Conservation (phyloP, 140 eudicot species). For the Stevia rebaudiana region DNA sequence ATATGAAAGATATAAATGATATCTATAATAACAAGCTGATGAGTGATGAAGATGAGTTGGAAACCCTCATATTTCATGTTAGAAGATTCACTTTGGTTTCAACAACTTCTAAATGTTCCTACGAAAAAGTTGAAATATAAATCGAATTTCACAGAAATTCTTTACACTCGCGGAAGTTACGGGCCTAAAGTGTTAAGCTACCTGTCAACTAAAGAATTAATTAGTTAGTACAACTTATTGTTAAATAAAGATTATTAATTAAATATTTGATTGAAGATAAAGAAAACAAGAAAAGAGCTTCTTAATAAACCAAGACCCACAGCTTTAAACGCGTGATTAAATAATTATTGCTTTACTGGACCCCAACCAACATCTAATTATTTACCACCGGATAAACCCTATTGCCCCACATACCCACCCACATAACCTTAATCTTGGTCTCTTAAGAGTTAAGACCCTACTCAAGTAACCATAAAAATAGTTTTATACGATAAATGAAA, state of each 20-base stretch:
- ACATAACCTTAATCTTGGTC: background rate
- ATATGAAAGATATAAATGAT: too few species aligned
- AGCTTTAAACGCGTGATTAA: slow-evolving; percentile 61
- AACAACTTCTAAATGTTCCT: background rate
- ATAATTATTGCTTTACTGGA: slow-evolving; percentile 25
- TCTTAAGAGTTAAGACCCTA: too few species aligned
- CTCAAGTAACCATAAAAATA: too few species aligned
- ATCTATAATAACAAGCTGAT: too few species aligned
- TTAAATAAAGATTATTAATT: slow-evolving; percentile 11
- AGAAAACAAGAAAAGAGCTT: slow-evolving; percentile 12
- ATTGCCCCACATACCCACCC: slow-evolving; percentile 2
- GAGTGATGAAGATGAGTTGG: background rate
- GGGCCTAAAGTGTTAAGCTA: slow-evolving; percentile 27
- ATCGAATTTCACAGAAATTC: background rate
- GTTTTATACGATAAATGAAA: too few species aligned
- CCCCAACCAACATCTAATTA: slow-evolving; percentile 29
- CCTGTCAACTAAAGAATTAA: slow-evolving; percentile 13
- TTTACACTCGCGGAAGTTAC: slow-evolving; percentile 22
- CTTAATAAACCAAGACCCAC: slow-evolving; percentile 49
- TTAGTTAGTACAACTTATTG: background rate
- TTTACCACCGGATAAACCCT: slow-evolving; percentile 18
- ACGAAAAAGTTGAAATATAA: background rate
- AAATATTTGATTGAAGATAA: slow-evolving; percentile 23
- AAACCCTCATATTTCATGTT: background rate
- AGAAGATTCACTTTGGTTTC: background rate